Conservation (phyloP, 1,284 basidiomycete species). For the Pseudozyma tsukubaensis region DNA sequence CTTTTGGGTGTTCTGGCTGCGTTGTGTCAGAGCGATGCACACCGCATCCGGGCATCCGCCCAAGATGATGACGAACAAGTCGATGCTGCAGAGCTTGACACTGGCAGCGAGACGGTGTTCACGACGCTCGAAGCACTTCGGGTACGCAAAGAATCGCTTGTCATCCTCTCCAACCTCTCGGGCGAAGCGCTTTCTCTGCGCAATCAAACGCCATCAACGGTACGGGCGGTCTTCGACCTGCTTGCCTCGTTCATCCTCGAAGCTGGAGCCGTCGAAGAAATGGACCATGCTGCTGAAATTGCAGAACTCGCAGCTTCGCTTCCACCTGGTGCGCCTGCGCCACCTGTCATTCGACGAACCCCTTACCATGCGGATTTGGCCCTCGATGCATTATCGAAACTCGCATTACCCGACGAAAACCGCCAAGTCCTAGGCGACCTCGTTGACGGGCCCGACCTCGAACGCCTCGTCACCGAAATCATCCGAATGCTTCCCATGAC, state of each 20-base stretch:
- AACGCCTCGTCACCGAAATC: slow-evolving; percentile 77
- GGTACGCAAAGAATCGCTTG: slow-evolving; percentile 81
- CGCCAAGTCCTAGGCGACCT: slow-evolving; percentile 78
- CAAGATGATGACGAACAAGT: slow-evolving; percentile 14
- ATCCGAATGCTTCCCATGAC: slow-evolving; percentile 84
- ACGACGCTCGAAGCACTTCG: slow-evolving; percentile 72
- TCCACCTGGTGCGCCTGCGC: slow-evolving; percentile 26
- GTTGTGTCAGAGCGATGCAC: slow-evolving; percentile 66
- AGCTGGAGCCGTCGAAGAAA: slow-evolving; percentile 76
- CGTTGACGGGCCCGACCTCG: slow-evolving; percentile 75
- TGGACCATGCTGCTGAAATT: slow-evolving; percentile 71
- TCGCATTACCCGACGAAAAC: slow-evolving; percentile 82
- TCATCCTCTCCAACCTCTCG: slow-evolving; percentile 79
- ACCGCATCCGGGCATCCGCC: slow-evolving; percentile 22
- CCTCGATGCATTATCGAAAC: slow-evolving; percentile 82
- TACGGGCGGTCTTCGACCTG: slow-evolving; percentile 76
- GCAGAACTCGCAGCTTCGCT: slow-evolving; percentile 36
- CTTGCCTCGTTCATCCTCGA: slow-evolving; percentile 82
- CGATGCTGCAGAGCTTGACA: slow-evolving; percentile 2
- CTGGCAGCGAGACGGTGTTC: slow-evolving; percentile 44
- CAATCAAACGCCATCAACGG: slow-evolving; percentile 69
- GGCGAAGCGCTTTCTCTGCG: slow-evolving; percentile 72
- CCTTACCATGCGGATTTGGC: slow-evolving; percentile 79
- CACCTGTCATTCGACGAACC: slow-evolving; percentile 41
- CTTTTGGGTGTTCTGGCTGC: slow-evolving; percentile 75